Conservation (phyloP, 2,329 filamentous ascomycete species). For the Aspergillus alliaceus region DNA sequence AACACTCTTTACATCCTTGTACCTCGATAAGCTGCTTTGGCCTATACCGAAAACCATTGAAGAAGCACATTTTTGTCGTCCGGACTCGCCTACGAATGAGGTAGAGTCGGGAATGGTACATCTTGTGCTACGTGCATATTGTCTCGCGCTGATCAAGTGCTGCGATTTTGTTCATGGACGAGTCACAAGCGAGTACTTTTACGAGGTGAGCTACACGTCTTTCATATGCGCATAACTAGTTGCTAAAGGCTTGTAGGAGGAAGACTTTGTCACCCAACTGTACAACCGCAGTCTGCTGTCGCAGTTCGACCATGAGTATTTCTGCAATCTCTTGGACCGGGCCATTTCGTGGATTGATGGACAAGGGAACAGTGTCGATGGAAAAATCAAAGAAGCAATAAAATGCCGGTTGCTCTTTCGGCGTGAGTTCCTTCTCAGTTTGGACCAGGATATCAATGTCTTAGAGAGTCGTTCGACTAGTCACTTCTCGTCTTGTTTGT, state of each 20-base stretch:
- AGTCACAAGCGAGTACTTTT: constrained; percentile 82
- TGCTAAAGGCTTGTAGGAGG: constrained; percentile 61
- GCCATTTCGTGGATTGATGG: constrained; percentile 55
- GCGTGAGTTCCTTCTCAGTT: constrained; percentile 44
- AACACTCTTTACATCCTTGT: constrained; percentile 88
- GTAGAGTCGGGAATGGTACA: constrained; percentile 52
- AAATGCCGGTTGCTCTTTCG: constrained; percentile 66
- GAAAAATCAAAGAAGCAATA: constrained; percentile 56
- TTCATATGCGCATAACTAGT: not conserved
- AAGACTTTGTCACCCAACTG: constrained; percentile 92
- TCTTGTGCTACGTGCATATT: constrained; percentile 77
- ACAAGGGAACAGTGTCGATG: constrained; percentile 31
- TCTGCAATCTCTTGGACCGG: constrained; percentile 56
- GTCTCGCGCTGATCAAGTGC: constrained; percentile 77
- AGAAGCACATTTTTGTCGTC: constrained; percentile 61
- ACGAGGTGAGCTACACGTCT: constrained; percentile 62
- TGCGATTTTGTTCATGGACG: constrained; percentile 76
- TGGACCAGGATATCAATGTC: constrained; percentile 39
- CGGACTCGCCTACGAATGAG: constrained; percentile 20
- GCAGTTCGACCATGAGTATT: constrained; percentile 57
- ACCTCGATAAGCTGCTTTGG: constrained; percentile 80
- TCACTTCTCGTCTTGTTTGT: constrained; percentile 34
- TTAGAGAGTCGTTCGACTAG: constrained; percentile 29
- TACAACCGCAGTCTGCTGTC: constrained; percentile 78
- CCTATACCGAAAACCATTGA: constrained; percentile 64